A percentile compares a stretch with the other conserved stretches of the same genome.
phyloP scores from a whole-genome alignment of 306 rosid genomes.

The Chamaecrista fasciculata region DNA sequence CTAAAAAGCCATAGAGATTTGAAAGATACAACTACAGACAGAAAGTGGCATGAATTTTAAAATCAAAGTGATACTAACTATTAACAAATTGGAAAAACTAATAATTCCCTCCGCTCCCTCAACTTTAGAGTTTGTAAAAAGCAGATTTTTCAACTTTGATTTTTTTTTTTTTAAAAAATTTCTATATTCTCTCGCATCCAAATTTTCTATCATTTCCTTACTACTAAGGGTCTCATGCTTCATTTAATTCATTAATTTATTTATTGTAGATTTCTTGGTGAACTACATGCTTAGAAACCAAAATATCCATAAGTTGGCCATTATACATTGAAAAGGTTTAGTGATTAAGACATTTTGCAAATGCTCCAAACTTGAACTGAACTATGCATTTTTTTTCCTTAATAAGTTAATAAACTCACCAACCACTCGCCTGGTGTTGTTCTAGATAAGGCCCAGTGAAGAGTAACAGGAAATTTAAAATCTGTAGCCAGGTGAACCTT shows the following conservation, averaged over 20 bases:
- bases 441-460: slow-evolving; percentile 92
- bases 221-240: neutral
- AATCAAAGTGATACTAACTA: slow-evolving; percentile 26
- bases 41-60: slow-evolving; percentile 20
- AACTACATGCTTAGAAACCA: neutral
- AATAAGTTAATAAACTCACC: slow-evolving; percentile 48
- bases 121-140: neutral
- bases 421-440: slow-evolving; percentile 79
- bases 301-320: neutral
- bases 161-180: too few relatives aligned
- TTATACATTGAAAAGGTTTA: neutral
- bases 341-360: neutral
- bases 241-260: neutral
- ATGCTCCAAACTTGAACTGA: neutral
- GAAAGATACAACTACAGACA: slow-evolving; percentile 15
- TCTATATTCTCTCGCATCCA: neutral
- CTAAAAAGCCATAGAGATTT: slow-evolving; percentile 4
- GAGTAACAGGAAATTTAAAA: slow-evolving; percentile 53
- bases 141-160: neutral
- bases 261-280: neutral
- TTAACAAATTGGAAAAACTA: slow-evolving; percentile 21
- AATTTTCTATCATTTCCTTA: neutral
- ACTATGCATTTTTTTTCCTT: too few relatives aligned
- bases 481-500: slow-evolving; percentile 84
- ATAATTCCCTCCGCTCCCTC: neutral